phyloP scores from a whole-genome alignment of 2,329 filamentous ascomycete genomes.

The Sclerotinia trifoliorum region DNA sequence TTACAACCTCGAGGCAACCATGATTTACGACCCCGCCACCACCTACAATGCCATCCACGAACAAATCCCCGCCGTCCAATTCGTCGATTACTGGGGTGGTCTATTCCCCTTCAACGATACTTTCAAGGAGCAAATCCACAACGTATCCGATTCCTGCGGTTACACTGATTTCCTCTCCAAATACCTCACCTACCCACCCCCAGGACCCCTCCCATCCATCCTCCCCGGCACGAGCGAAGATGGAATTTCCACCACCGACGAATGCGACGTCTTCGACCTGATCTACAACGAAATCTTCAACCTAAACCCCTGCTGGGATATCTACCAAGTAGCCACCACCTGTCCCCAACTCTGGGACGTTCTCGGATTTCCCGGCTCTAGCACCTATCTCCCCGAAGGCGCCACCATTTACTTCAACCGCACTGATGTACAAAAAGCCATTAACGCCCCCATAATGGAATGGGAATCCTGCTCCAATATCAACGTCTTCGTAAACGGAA shows the following conservation, averaged over 20 bases:
- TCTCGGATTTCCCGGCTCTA: slow-evolving; percentile 60
- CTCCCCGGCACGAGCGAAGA: slow-evolving; percentile 47
- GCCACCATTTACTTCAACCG: slow-evolving; percentile 62
- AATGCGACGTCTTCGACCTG: slow-evolving; percentile 59
- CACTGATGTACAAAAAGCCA: slow-evolving; percentile 58
- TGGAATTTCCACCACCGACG: slow-evolving; percentile 39
- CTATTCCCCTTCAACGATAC: slow-evolving; percentile 64
- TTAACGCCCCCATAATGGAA: slow-evolving; percentile 60
- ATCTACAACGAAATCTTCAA: slow-evolving; percentile 53
- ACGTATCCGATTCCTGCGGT: slow-evolving; percentile 56
- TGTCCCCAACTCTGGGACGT: slow-evolving; percentile 71
- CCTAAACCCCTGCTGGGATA: slow-evolving; percentile 76
- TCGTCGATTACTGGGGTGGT: slow-evolving; percentile 58
- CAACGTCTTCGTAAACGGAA: slow-evolving; percentile 48
- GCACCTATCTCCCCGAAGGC: slow-evolving; percentile 62
- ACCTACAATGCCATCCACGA: slow-evolving; percentile 49
- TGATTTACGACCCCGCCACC: slow-evolving; percentile 71
- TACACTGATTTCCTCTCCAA: slow-evolving; percentile 59
- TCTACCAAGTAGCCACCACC: slow-evolving; percentile 70
- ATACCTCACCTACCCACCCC: slow-evolving; percentile 68
- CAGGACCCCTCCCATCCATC: slow-evolving; percentile 53
- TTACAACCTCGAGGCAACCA: slow-evolving; percentile 65
- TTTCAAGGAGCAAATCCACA: slow-evolving; percentile 52
- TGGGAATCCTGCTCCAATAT: slow-evolving; percentile 57
- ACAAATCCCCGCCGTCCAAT: slow-evolving; percentile 54